These are phyloP conservation scores for Hibiscus syriacus DNA, from an alignment of 345 rosid species.

Conservation along the genomic window DNA sequence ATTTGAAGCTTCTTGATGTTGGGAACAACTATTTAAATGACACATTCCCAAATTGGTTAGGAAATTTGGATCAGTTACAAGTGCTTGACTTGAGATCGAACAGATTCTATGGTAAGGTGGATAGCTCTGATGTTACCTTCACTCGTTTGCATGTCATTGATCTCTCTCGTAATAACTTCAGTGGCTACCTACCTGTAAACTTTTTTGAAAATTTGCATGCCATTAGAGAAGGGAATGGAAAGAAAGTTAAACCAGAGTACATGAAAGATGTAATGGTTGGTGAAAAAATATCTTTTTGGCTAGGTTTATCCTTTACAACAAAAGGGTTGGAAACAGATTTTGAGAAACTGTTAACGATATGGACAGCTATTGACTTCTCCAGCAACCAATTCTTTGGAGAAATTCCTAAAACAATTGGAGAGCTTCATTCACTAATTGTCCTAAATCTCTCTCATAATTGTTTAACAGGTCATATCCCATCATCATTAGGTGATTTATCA, in stretches of 20 bases:
- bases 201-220: background rate
- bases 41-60: background rate
- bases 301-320: background rate
- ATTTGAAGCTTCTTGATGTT: background rate
- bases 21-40: background rate
- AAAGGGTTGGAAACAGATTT: background rate
- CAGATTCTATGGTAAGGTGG: conserved; percentile 1
- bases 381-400: background rate
- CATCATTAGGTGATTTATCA: background rate
- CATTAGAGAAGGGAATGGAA: background rate
- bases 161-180: conserved; percentile 4
- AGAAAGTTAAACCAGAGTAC: background rate
- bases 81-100: conserved; percentile 1
- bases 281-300: rapidly evolving
- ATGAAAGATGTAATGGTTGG: background rate
- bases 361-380: background rate
- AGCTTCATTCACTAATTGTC: background rate
- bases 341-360: no score
- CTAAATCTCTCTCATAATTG: background rate
- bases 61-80: background rate
- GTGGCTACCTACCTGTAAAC: background rate
- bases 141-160: background rate
- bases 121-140: background rate
- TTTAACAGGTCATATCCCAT: background rate
- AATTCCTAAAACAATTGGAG: background rate